Percentiles rank a stretch among this genome's conserved stretches.
phyloP scores from a whole-genome alignment of 2,329 filamentous ascomycete species.

The Nigrospora osmanthi region DNA sequence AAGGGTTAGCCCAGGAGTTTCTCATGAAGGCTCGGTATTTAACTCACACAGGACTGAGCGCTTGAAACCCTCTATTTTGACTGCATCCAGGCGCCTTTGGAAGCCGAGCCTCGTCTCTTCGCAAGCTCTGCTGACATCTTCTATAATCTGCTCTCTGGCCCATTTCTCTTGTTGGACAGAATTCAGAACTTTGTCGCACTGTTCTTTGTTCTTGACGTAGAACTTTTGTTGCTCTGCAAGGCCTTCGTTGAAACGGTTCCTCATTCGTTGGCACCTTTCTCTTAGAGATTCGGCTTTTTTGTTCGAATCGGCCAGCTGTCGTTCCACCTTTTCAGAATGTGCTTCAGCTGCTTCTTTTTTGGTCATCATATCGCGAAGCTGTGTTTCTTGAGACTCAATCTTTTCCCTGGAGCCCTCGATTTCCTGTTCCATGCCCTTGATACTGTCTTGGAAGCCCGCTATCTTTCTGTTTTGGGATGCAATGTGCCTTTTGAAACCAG shows the following conservation, averaged over 20 bases:
- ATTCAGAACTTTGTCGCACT: not conserved
- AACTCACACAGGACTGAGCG: not conserved
- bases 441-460: too few relatives aligned
- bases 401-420: too few relatives aligned
- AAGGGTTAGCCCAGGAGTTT: not conserved
- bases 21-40: not conserved
- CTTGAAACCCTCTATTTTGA: not conserved
- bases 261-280: not conserved
- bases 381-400: too few relatives aligned
- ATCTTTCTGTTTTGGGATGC: too few relatives aligned
- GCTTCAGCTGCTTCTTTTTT: too few relatives aligned
- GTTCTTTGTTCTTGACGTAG: constrained; percentile 2
- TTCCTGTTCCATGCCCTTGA: too few relatives aligned
- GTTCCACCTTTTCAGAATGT: too few relatives aligned
- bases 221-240: constrained; percentile 3
- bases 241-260: not conserved
- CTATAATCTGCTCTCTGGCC: not conserved
- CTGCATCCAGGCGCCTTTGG: not conserved
- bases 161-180: not conserved
- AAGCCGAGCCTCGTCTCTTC: not conserved
- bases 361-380: too few relatives aligned
- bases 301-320: too few relatives aligned
- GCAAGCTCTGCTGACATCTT: not conserved
- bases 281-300: too few relatives aligned
- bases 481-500: too few relatives aligned